A percentile compares a stretch with the other conserved stretches of the same genome.
phyloP scores from a whole-genome alignment of 306 rosid genomes.

The Corylus heterophylla region DNA sequence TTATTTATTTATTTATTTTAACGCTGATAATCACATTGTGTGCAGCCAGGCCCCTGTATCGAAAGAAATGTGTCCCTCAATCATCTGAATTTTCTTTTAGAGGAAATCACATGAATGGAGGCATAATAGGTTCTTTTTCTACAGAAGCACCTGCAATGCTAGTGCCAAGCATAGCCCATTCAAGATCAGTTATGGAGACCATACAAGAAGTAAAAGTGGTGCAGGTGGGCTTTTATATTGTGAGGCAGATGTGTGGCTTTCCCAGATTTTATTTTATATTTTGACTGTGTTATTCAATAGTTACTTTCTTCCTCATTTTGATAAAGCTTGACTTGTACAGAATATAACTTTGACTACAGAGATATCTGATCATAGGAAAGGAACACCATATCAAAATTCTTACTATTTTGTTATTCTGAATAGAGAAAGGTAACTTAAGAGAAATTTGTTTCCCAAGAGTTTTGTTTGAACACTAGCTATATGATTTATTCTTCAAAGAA shows the following conservation, averaged over 20 bases:
- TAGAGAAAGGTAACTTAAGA: neutral
- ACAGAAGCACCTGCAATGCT: conserved; percentile 82
- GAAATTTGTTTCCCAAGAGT: neutral
- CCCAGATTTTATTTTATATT: neutral
- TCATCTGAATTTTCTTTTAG: conserved; percentile 51
- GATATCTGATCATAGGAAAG: neutral
- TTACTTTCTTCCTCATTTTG: neutral
- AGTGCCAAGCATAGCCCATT: conserved; percentile 60
- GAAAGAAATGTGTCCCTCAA: conserved; percentile 52
- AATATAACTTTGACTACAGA: neutral
- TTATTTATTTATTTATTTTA: conserved; percentile 17
- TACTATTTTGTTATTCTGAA: neutral
- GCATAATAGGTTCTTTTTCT: conserved; percentile 34
- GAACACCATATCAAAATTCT: neutral
- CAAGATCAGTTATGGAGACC: conserved; percentile 71
- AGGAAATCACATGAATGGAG: conserved; percentile 38
- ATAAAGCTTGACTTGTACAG: neutral
- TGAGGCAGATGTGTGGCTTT: neutral
- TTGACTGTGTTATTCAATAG: neutral
- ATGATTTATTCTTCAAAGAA: neutral
- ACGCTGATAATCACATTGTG: conserved; percentile 38
- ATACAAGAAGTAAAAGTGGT: conserved; percentile 90
- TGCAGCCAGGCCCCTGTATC: conserved; percentile 93
- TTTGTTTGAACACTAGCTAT: neutral
- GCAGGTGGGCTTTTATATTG: conserved; percentile 45